These are phyloP conservation scores for Amphichorda felina DNA, from an alignment of 2,329 filamentous ascomycete species.

Conservation along the genomic window DNA sequence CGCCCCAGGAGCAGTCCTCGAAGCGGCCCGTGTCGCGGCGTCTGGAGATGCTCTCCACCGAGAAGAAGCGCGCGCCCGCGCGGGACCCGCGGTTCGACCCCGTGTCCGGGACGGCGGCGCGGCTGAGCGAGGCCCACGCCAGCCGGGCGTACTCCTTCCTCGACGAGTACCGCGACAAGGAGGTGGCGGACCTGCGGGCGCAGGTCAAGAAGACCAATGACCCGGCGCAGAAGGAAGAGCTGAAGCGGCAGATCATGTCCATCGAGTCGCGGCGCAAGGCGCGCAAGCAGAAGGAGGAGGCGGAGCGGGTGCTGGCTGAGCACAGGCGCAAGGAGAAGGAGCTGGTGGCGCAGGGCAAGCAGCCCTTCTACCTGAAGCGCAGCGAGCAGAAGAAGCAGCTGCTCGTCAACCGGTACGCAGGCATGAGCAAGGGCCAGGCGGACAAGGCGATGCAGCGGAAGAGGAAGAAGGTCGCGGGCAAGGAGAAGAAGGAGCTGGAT, in stretches of 20 bases:
- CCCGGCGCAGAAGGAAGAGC: conserved; percentile 48
- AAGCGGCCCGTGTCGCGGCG: conserved; percentile 73
- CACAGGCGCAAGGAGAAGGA: conserved; percentile 79
- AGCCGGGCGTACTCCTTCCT: conserved; percentile 78
- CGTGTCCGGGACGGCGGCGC: conserved; percentile 24
- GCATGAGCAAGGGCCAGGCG: conserved; percentile 75
- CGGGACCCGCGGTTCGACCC: conserved; percentile 88
- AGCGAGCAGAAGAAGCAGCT: conserved; percentile 82
- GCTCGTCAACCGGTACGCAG: conserved; percentile 65
- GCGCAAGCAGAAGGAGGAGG: conserved; percentile 55
- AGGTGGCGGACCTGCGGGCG: conserved; percentile 63
- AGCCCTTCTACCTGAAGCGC: conserved; percentile 87
- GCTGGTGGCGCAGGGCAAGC: conserved; percentile 76
- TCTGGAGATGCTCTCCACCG: conserved; percentile 50
- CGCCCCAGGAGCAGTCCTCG: conserved; percentile 70
- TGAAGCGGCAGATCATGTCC: conserved; percentile 63
- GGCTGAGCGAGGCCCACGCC: conserved; percentile 43
- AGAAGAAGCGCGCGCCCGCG: conserved; percentile 24
- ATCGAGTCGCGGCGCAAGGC: conserved; percentile 72
- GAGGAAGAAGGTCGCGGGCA: conserved; percentile 77
- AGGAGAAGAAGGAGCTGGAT: conserved; percentile 68
- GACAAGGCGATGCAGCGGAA: conserved; percentile 76
- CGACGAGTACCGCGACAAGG: conserved; percentile 72
- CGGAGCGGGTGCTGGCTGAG: conserved; percentile 56
- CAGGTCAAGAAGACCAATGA: conserved; percentile 58